Evolutionary conservation across 495 filamentous ascomycete species (phyloP).

Genomic region (Aspergillus asperescens): DNA sequence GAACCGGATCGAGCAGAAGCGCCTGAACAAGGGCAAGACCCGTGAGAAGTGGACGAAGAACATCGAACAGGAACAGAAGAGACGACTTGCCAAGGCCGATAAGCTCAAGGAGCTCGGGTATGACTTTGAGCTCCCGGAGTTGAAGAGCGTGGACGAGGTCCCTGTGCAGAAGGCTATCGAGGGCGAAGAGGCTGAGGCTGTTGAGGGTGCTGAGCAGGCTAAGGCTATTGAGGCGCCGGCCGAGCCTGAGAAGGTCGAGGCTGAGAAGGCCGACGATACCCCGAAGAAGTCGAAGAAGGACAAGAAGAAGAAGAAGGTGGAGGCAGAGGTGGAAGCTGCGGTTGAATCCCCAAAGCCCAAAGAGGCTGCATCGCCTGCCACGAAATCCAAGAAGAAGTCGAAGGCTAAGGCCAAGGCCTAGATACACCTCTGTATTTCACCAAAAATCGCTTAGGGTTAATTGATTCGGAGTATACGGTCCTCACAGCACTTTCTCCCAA

Average conservation of each 20-base stretch:
- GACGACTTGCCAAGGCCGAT: conserved; percentile 57
- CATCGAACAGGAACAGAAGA: conserved; percentile 63
- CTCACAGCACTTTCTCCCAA: neutral
- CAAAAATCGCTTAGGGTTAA: neutral
- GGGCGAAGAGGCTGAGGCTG: conserved; percentile 23
- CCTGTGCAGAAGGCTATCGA: conserved; percentile 34
- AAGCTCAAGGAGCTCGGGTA: conserved; percentile 80
- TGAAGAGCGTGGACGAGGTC: conserved; percentile 63
- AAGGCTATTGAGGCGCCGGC: conserved; percentile 8
- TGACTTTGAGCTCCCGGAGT: conserved; percentile 66
- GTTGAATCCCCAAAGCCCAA: conserved; percentile 10
- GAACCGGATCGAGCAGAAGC: conserved; percentile 73
- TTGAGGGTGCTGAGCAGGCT: conserved; percentile 18
- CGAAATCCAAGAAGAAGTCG: conserved; percentile 25
- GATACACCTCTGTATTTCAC: conserved; percentile 5
- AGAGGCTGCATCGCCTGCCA: conserved; percentile 18
- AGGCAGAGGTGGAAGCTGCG: conserved; percentile 5
- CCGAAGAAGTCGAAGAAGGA: conserved; percentile 33
- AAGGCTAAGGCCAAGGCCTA: conserved; percentile 37
- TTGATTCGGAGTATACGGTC: neutral
- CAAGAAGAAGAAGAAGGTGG: conserved; percentile 32
- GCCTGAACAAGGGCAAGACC: conserved; percentile 61
- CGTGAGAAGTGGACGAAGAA: conserved; percentile 72
- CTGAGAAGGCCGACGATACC: conserved; percentile 33
- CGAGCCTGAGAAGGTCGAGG: conserved; percentile 32